phyloP scores from a whole-genome alignment of 2,329 filamentous ascomycete species.

The Periconia sp. region DNA sequence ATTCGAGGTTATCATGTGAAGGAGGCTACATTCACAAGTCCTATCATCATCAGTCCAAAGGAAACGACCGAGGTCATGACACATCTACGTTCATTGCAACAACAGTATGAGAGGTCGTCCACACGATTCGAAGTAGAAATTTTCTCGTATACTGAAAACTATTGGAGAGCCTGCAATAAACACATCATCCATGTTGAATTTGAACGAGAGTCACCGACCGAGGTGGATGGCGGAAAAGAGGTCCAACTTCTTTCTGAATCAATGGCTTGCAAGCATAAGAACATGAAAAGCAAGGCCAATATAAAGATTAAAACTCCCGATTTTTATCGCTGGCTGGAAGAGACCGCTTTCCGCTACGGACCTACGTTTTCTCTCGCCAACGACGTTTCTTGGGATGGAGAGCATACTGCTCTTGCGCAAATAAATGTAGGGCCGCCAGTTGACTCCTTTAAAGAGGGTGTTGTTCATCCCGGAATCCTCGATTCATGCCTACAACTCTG shows the following conservation, averaged over 20 bases:
- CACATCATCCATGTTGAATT: not conserved
- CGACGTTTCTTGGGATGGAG: constrained; percentile 3
- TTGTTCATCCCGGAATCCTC: constrained; percentile 10
- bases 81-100: not conserved
- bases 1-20: constrained; percentile 21
- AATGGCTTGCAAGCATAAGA: not conserved
- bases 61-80: not conserved
- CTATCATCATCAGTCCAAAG: constrained; percentile 4
- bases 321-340: not conserved
- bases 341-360: constrained; percentile 1
- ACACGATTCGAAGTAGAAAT: constrained; percentile 6
- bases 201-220: not conserved
- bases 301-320: not conserved
- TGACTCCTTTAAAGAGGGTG: not conserved
- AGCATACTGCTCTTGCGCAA: not conserved
- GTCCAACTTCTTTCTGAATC: not conserved
- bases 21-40: constrained; percentile 7
- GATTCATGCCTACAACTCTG: constrained; percentile 6
- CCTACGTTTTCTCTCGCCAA: constrained; percentile 1
- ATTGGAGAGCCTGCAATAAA: not conserved
- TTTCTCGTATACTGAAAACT: not conserved
- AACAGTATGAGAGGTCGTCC: constrained; percentile 3
- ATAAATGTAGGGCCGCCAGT: not conserved
- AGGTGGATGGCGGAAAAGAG: not conserved
- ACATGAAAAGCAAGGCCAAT: not conserved